These are phyloP conservation scores for Wallacemonas sp. DNA, from an alignment of 208 protist genomes.

Conservation along the genomic window DNA sequence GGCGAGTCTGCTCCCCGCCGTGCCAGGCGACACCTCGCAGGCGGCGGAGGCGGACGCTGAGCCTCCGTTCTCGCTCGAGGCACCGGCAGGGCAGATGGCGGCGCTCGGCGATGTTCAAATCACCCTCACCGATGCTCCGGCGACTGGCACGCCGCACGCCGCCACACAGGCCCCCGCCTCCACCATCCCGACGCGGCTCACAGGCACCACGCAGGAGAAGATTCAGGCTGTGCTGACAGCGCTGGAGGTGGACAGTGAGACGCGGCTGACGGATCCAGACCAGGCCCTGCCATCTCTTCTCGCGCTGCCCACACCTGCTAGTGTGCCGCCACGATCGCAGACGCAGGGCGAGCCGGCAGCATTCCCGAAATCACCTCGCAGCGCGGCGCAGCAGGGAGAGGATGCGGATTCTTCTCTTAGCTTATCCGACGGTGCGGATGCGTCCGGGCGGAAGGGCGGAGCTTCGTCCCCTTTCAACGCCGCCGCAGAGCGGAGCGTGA, in stretches of 20 bases:
- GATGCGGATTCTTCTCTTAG: neutral
- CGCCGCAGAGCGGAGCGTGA: neutral
- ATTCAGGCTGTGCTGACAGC: conserved; percentile 21
- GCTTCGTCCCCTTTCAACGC: neutral
- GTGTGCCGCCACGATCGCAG: too few relatives aligned
- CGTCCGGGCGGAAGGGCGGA: neutral
- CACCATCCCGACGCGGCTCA: neutral
- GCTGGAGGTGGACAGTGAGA: conserved; percentile 18
- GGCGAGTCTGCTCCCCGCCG: conserved; percentile 13
- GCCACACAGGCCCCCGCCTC: neutral
- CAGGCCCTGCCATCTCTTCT: conserved; percentile 9
- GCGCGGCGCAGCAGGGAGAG: neutral
- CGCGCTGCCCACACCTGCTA: neutral
- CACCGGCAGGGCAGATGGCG: neutral
- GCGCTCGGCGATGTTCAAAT: conserved; percentile 19
- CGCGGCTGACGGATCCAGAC: conserved; percentile 13
- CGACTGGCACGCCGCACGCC: neutral
- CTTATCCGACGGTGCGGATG: neutral
- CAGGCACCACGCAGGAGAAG: conserved; percentile 14
- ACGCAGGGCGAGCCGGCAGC: neutral
- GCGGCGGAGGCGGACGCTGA: conserved; percentile 6
- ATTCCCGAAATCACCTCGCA: neutral
- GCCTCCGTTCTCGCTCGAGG: conserved; percentile 18
- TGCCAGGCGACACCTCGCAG: conserved; percentile 1
- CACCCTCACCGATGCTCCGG: conserved; percentile 18